Evolutionary conservation across 176 grass and related monocot genomes (phyloP).

Genomic region (Aegilops longissima): DNA sequence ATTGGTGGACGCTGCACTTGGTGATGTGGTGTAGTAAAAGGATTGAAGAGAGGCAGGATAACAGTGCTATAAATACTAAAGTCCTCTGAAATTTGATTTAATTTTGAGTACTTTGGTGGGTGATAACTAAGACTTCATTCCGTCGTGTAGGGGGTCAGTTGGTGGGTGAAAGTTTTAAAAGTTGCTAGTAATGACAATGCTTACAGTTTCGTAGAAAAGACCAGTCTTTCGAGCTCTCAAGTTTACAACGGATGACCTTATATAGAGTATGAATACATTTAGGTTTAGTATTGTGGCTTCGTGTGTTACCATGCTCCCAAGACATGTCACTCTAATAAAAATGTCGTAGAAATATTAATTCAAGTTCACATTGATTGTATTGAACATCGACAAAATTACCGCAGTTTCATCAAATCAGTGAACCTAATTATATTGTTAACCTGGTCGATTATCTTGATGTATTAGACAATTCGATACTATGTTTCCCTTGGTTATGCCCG

Average conservation of each 20-base stretch:
- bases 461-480: too few relatives aligned
- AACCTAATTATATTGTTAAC: too few relatives aligned
- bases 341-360: too few relatives aligned
- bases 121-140: neutral
- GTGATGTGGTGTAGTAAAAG: neutral
- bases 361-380: too few relatives aligned
- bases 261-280: neutral
- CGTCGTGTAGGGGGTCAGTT: neutral
- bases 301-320: neutral
- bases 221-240: too few relatives aligned
- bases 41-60: neutral
- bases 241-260: neutral
- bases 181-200: neutral
- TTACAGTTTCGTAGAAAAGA: neutral
- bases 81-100: neutral
- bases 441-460: too few relatives aligned
- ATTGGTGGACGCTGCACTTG: neutral
- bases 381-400: too few relatives aligned
- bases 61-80: neutral
- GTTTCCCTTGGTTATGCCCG: too few relatives aligned
- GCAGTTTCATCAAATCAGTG: too few relatives aligned
- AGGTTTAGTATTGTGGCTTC: neutral
- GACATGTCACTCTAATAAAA: too few relatives aligned
- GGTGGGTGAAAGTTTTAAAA: neutral
- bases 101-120: neutral